A percentile compares a stretch with the other conserved stretches of the same genome.
phyloP scores from a whole-genome alignment of 2,329 filamentous ascomycete species.

The Pseudopyricularia javanii region DNA sequence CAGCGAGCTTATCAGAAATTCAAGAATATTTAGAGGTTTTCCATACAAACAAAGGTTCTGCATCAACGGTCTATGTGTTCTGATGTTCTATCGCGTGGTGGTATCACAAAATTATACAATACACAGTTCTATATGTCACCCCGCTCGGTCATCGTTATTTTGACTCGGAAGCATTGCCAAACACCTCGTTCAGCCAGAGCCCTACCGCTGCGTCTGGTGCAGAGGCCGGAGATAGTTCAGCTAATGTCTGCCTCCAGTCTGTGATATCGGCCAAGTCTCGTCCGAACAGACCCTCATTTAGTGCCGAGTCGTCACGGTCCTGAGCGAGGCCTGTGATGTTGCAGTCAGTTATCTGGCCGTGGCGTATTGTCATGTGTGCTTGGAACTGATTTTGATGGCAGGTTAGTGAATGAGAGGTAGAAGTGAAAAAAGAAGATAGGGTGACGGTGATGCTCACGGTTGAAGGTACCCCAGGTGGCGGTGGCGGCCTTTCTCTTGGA shows the following conservation, averaged over 20 bases:
- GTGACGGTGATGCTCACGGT: slow-evolving; percentile 21
- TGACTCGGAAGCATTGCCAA: slow-evolving; percentile 7
- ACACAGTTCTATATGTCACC: not conserved
- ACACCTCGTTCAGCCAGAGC: slow-evolving; percentile 17
- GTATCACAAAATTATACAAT: no score
- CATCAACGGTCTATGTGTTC: no score
- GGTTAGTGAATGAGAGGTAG: not conserved
- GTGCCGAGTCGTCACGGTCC: slow-evolving; percentile 2
- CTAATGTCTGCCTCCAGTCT: slow-evolving; percentile 15
- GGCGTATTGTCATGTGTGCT: slow-evolving; percentile 22
- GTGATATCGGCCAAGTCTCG: slow-evolving; percentile 12
- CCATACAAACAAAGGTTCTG: no score
- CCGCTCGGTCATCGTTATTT: not conserved
- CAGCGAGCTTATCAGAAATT: no score
- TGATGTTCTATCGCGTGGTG: no score
- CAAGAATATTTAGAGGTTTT: no score
- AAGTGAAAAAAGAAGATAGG: not conserved
- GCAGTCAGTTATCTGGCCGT: slow-evolving; percentile 22
- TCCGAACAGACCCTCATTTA: slow-evolving; percentile 10
- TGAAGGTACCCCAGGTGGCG: slow-evolving; percentile 33
- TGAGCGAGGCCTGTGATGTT: slow-evolving; percentile 12
- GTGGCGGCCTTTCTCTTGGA: slow-evolving; percentile 37
- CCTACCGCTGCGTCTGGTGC: slow-evolving; percentile 6
- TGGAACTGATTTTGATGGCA: slow-evolving; percentile 13
- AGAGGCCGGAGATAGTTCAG: not conserved